Conservation (phyloP, 108 stramenopile species). For the Cylindrotheca fusiformis region DNA sequence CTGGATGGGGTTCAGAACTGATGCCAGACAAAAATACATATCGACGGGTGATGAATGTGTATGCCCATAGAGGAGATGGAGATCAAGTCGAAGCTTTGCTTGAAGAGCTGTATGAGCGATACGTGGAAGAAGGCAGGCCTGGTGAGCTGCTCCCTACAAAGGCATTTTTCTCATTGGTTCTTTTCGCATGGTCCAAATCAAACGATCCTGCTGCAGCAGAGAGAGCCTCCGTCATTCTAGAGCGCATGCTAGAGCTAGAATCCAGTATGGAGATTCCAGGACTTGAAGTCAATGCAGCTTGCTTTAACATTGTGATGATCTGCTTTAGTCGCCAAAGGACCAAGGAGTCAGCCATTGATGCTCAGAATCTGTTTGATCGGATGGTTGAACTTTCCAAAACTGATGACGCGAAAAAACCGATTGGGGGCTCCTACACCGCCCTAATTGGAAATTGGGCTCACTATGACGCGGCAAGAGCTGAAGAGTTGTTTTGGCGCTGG, state of each 20-base stretch:
- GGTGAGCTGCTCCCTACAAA: constrained; percentile 12
- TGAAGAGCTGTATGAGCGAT: constrained; percentile 30
- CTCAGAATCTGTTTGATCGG: constrained; percentile 23
- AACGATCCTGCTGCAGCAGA: constrained; percentile 31
- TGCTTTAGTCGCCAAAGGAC: constrained; percentile 25
- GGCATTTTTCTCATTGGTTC: constrained; percentile 27
- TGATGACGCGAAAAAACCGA: constrained; percentile 17
- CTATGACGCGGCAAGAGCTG: constrained; percentile 24
- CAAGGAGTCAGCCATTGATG: constrained; percentile 21
- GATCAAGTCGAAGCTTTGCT: constrained; percentile 33
- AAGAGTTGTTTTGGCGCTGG: constrained; percentile 28
- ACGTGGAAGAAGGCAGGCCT: constrained; percentile 18
- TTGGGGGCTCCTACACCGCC: constrained; percentile 25
- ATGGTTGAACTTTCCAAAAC: constrained; percentile 10
- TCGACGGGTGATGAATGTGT: constrained; percentile 28
- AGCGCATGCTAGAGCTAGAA: constrained; percentile 33
- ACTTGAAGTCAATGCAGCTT: constrained; percentile 15
- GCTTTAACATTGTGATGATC: constrained; percentile 39
- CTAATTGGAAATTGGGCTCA: constrained; percentile 18
- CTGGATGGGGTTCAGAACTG: constrained; percentile 30
- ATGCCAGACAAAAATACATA: constrained; percentile 26
- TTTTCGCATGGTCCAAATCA: constrained; percentile 45
- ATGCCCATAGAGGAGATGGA: constrained; percentile 31
- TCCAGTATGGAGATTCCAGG: constrained; percentile 13
- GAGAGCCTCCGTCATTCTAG: constrained; percentile 19